Percentiles rank a stretch among this genome's conserved stretches.
phyloP scores from a whole-genome alignment of 2,329 filamentous ascomycete genomes.

The Fusarium ambrosium region DNA sequence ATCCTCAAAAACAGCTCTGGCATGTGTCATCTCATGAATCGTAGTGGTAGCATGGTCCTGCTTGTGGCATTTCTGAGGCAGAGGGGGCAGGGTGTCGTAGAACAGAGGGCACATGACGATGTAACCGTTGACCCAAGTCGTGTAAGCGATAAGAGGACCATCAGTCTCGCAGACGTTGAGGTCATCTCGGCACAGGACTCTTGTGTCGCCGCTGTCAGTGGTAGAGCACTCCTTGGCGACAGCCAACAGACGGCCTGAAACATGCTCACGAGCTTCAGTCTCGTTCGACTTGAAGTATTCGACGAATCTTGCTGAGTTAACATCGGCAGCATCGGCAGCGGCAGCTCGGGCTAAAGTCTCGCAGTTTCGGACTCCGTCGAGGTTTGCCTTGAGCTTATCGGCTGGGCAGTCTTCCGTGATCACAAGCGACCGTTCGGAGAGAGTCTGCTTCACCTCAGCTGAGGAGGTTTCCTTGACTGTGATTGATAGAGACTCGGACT shows the following conservation, averaged over 20 bases:
- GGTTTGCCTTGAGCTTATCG: slow-evolving; percentile 15
- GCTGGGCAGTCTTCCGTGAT: slow-evolving; percentile 12
- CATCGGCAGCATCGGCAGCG: slow-evolving; percentile 24
- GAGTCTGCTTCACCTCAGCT: slow-evolving; percentile 3
- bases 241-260: slow-evolving; percentile 31
- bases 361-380: slow-evolving; percentile 26
- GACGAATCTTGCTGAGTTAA: slow-evolving; percentile 27
- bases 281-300: slow-evolving; percentile 44
- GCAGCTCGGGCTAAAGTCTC: slow-evolving; percentile 34
- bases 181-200: slow-evolving; percentile 16
- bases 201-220: slow-evolving; percentile 13
- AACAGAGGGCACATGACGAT: slow-evolving; percentile 36
- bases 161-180: slow-evolving; percentile 24
- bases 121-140: slow-evolving; percentile 38
- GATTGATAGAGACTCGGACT: slow-evolving; percentile 18
- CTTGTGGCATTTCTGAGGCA: slow-evolving; percentile 33
- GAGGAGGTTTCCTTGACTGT: slow-evolving; percentile 18
- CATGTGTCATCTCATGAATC: slow-evolving; percentile 41
- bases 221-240: slow-evolving; percentile 36
- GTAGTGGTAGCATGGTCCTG: slow-evolving; percentile 40
- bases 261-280: slow-evolving; percentile 26
- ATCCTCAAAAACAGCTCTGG: slow-evolving; percentile 29
- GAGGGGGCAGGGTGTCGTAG: slow-evolving; percentile 23
- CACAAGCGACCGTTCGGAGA: slow-evolving; percentile 15
- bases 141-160: slow-evolving; percentile 37